Conservation (phyloP, 345 rosid species). For the Citrus trifoliata region DNA sequence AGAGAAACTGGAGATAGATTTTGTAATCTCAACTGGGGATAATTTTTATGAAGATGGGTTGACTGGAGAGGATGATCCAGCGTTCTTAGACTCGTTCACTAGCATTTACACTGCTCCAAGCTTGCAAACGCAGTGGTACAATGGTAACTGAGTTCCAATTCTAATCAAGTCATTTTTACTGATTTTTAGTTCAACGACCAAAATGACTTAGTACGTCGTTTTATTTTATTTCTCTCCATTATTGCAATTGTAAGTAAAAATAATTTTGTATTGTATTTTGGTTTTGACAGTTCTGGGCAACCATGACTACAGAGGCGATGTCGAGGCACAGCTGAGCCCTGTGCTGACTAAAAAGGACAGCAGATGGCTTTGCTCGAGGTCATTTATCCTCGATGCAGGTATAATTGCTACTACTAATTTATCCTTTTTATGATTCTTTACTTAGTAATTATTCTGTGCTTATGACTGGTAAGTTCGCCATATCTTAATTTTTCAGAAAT, state of each 20-base stretch:
- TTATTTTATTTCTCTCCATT: background rate
- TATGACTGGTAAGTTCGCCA: no score
- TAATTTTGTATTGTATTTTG: no score
- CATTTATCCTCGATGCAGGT: constrained; percentile 42
- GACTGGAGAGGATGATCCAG: constrained; percentile 34
- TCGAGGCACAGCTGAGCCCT: constrained; percentile 54
- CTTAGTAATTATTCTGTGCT: background rate
- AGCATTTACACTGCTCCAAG: constrained; percentile 61
- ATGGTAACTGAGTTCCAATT: constrained; percentile 30
- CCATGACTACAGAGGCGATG: constrained; percentile 60
- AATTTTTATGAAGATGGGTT: constrained; percentile 53
- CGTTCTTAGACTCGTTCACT: constrained; percentile 42
- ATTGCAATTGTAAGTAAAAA: background rate
- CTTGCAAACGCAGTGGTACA: constrained; percentile 81
- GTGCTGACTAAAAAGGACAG: constrained; percentile 31
- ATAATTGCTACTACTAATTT: background rate
- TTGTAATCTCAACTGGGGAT: constrained; percentile 50
- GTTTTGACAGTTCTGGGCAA: constrained; percentile 47
- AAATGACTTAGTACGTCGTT: background rate
- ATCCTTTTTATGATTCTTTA: background rate
- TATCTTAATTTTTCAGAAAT: constrained; percentile 17
- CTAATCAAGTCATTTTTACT: background rate
- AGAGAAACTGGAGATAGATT: constrained; percentile 40
- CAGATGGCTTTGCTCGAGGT: constrained; percentile 54
- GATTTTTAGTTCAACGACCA: no score